Base-by-base conservation (phyloP, 208 protist species). In the Leishmania lainsoni region DNA sequence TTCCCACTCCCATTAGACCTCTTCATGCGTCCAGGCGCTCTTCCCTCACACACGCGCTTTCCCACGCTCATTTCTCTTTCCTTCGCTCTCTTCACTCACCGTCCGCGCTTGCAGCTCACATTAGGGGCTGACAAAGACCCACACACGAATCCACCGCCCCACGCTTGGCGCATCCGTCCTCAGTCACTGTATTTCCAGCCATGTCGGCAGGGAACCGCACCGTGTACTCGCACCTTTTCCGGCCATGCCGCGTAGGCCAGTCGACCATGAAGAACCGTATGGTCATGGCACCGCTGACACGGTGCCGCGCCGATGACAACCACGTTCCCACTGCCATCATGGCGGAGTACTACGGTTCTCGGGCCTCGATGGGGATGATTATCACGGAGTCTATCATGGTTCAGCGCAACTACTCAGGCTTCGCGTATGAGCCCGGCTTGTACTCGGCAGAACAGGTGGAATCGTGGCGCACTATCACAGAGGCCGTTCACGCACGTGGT, bases 301-400 rank as follows among this genome's bases (percentile, higher is more conserved):
- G 92, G 51, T 75, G 76, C 54, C 87, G 90, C 48, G 90, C 89
- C 5, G 82, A 84, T 52, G 84, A 79, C 54, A 76, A 84, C 35
- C 89, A 92, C 81, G 79, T 89, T 51, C 89, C 89, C 29, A 90
- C 78, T 42, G 63, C 80, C 35, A 69, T 83, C 45, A 90, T 90
- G 85, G 52, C 71, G n/a, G 61, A 85, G 49, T 90, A 95, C 84
- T 95, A 94, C 80, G 54, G 32, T 35, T 86, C 88, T 70, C 87
- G 93, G 48, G 90, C 91, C 26, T 81, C 74, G 14, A 80, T 81
- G 58, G 91, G 93, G 29, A 78, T 96, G 45, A 80, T 95, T 42
- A 87, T 96, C 51, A 78, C 91, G n/a, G 93, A 96, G 84, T 84
- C 85, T 3, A 89, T 87, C 29, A 85, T 87, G 69, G 83, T 96